phyloP scores from a whole-genome alignment of 306 rosid genomes.

The Vachellia collinsii region DNA sequence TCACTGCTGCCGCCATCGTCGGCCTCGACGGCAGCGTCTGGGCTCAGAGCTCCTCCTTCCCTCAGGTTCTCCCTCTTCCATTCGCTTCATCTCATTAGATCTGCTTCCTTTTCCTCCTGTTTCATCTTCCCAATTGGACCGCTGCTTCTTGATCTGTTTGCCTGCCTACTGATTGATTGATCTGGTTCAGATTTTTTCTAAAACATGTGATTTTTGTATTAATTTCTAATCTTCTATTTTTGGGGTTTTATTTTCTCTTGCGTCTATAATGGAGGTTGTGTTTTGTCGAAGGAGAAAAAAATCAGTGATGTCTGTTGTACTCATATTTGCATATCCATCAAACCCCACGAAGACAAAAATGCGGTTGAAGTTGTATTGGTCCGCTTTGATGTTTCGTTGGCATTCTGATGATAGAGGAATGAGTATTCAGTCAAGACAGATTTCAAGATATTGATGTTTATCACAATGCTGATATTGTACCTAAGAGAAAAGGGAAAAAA shows the following conservation, averaged over 20 bases:
- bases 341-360: neutral
- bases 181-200: neutral
- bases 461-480: neutral
- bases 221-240: neutral
- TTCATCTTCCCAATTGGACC: neutral
- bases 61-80: conserved; percentile 38
- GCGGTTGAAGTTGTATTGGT: neutral
- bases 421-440: neutral
- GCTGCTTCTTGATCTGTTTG: neutral
- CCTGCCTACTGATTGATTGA: neutral
- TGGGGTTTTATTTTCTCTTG: neutral
- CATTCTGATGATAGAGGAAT: neutral
- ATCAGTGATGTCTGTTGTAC: neutral
- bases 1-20: conserved; percentile 57
- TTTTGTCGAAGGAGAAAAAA: neutral
- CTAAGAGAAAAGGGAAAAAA: neutral
- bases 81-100: neutral
- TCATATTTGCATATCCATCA: neutral
- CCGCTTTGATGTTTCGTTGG: neutral
- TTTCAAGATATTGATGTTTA: neutral
- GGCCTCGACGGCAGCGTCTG: conserved; percentile 63
- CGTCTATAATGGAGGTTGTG: neutral
- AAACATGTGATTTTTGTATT: neutral
- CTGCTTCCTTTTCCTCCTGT: neutral
- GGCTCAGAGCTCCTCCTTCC: conserved; percentile 62